phyloP scores from a whole-genome alignment of 169 alveolate species.

The Babesia divergens region DNA sequence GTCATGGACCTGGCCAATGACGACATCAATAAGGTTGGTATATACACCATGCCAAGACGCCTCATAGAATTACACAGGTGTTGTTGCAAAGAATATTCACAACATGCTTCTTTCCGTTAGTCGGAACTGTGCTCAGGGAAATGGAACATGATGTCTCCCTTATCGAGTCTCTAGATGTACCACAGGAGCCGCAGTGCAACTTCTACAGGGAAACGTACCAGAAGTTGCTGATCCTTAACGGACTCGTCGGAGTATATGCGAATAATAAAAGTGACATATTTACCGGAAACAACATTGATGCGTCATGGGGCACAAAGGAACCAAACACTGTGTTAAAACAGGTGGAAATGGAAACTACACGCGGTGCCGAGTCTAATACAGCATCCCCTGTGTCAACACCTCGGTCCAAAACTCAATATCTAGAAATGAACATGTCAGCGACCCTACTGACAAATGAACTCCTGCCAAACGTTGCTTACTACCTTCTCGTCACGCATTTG shows the following conservation, averaged over 20 bases:
- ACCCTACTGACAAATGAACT: neutral
- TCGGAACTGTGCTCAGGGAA: neutral
- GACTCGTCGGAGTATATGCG: constrained; percentile 35
- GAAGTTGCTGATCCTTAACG: constrained; percentile 10
- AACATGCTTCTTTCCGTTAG: constrained; percentile 50
- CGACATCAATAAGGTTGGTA: constrained; percentile 37
- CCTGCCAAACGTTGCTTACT: constrained; percentile 16
- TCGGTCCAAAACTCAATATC: neutral
- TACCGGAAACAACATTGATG: neutral
- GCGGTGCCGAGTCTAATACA: neutral
- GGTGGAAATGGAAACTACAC: neutral
- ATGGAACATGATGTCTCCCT: neutral
- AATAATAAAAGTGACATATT: constrained; percentile 44
- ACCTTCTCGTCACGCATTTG: constrained; percentile 10
- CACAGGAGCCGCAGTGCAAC: neutral
- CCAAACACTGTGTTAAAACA: neutral
- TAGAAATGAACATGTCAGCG: constrained; percentile 11
- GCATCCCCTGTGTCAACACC: neutral
- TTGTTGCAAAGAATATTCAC: constrained; percentile 14
- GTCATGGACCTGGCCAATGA: constrained; percentile 49
- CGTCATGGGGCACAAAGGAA: neutral
- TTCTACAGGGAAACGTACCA: constrained; percentile 14
- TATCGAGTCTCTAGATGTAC: constrained; percentile 1
- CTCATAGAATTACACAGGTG: constrained; percentile 2
- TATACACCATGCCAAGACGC: neutral